Percentiles rank a stretch among this genome's conserved stretches.
Evolutionary conservation across 257 asterid species (phyloP).

Genomic region (Buddleja alternifolia): DNA sequence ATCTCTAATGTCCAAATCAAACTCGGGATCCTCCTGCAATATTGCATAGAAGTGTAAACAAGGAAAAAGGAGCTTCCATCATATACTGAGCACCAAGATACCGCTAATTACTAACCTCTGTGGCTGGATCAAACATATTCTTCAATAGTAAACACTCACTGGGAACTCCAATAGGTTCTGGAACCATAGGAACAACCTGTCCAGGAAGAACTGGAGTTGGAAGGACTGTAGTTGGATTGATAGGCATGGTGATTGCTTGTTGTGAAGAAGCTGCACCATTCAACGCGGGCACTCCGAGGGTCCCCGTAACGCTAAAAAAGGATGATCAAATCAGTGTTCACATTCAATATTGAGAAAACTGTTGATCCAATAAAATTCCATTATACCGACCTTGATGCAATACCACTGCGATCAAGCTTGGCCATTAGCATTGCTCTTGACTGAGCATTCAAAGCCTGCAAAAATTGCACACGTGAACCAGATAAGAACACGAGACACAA

Average conservation of each 20-base stretch:
- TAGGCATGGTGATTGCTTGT: conserved; percentile 65
- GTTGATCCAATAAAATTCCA: conserved; percentile 6
- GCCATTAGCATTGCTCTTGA: conserved; percentile 97
- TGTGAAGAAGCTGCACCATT: conserved; percentile 75
- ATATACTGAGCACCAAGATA: conserved; percentile 8
- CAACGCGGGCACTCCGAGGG: conserved; percentile 67
- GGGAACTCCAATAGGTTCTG: conserved; percentile 93
- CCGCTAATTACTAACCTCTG: conserved; percentile 63
- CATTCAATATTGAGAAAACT: conserved; percentile 10
- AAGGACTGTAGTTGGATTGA: conserved; percentile 56
- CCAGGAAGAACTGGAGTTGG: conserved; percentile 55
- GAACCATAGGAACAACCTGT: conserved; percentile 60
- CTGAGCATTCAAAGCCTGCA: conserved; percentile 92
- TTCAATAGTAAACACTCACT: conserved; percentile 93
- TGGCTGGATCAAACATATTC: conserved; percentile 95
- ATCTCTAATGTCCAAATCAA: conserved; percentile 88
- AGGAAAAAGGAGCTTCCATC: neutral
- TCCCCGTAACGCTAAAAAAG: conserved; percentile 60
- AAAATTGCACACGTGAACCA: conserved; percentile 16
- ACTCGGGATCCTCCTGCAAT: conserved; percentile 84
- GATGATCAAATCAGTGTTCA: conserved; percentile 18
- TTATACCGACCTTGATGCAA: conserved; percentile 69
- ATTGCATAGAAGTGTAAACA: neutral
- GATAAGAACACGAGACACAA: conserved; percentile 7
- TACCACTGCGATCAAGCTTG: conserved; percentile 93